Percentiles rank a stretch among this genome's conserved stretches.
These are phyloP conservation scores for Nicotiana paniculata DNA, from an alignment of 257 asterid species.

Conservation along the genomic window DNA sequence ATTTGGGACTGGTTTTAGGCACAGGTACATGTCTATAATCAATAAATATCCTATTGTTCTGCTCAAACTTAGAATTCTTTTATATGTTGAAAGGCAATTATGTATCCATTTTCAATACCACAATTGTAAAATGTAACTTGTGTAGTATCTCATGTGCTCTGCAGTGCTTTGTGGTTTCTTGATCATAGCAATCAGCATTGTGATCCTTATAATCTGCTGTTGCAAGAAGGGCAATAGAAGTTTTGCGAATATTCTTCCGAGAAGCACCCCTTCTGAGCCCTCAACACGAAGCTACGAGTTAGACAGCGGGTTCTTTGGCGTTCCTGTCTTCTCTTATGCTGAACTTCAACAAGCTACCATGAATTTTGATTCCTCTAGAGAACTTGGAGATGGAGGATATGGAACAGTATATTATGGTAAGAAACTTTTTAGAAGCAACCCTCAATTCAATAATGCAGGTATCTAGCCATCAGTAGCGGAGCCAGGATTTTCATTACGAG, in stretches of 20 bases:
- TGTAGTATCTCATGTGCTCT: neutral
- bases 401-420: constrained; percentile 18
- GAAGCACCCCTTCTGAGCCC: neutral
- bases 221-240: neutral
- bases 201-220: neutral
- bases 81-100: neutral
- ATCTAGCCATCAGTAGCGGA: neutral
- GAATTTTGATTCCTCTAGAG: constrained; percentile 11
- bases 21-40: neutral
- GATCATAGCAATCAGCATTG: neutral
- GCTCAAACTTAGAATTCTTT: neutral
- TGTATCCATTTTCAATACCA: neutral
- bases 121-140: neutral
- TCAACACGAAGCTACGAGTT: neutral
- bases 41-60: neutral
- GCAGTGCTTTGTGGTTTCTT: neutral
- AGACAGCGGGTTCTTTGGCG: constrained; percentile 8
- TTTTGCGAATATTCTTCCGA: neutral
- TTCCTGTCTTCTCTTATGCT: constrained; percentile 9
- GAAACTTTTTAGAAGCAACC: neutral
- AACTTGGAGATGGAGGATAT: constrained; percentile 16
- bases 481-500: too few relatives aligned
- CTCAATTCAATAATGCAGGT: neutral
- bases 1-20: neutral
- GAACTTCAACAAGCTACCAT: constrained; percentile 18